Base-by-base conservation (phyloP, 2,329 filamentous ascomycete species). In the Colletotrichum chrysophilum region DNA sequence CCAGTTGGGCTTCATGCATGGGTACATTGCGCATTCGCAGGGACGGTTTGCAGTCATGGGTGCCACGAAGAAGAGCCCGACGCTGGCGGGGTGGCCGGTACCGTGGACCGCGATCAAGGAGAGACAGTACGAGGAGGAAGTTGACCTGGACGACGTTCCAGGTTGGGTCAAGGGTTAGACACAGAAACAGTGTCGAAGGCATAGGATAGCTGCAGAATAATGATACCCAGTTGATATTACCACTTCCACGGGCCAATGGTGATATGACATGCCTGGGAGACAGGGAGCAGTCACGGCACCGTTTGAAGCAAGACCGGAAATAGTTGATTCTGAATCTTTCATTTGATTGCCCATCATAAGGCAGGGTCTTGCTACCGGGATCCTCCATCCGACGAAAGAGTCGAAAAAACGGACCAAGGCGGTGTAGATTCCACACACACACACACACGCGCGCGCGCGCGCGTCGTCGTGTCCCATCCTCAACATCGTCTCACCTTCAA, bases 41-140 rank as follows among this genome's bases (percentile, higher is more conserved):
- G 90, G 90, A 58, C 93, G 94, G 65, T 96, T 98, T 80, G 96
- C 95, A 14, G 94, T 98, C 58, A 92, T 94, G 68, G 96, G 96
- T 4, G 92, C 94, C 28, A 89, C 89, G 75, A 91, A 90, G 78
- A 91, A 90, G 6, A 90, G 91, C 28, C 90, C 93, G 0, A 84
- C 95, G 24, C 87, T 88, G 38, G 94, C 93, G 2, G 95, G 94
- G 0, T 98, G 96, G 87, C 96, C 96, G 2, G 87, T 86, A 58
- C 91, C 95, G 1, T 95, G 93, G 89, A 88, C 92, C 72, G 93
- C 93, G 1, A 90, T 97, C 18, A 88, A 87, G 61, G 88, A 90
- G 38, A 90, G 91, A 78, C 90, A 92, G 71, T 88, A 88, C 16
- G 88, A 90, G 60, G 90, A 93, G 77, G 88, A 90, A 1, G 85